phyloP scores from a whole-genome alignment of 352 stramenopile genomes.

The Pythium phragmiticola region DNA sequence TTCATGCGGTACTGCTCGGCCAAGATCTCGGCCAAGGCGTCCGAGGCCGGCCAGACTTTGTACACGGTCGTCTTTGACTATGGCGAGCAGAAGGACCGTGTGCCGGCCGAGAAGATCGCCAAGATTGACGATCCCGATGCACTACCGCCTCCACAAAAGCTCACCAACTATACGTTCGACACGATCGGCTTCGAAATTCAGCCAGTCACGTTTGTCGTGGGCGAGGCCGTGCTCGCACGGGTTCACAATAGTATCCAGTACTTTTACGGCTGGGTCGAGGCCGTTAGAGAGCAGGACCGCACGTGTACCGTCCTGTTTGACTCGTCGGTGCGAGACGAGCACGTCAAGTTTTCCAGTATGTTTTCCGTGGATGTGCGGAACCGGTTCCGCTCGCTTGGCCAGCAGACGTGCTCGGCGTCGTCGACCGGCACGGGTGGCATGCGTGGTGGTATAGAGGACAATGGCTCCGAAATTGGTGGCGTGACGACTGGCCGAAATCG shows the following conservation, averaged over 20 bases:
- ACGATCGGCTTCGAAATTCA: constrained; percentile 73
- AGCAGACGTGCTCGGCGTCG: constrained; percentile 36
- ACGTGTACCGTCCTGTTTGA: constrained; percentile 69
- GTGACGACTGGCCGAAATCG: not conserved
- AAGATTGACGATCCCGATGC: constrained; percentile 50
- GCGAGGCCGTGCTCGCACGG: constrained; percentile 61
- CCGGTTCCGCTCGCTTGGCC: constrained; percentile 40
- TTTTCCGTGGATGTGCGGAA: constrained; percentile 60
- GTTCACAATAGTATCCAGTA: constrained; percentile 58
- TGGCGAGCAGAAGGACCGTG: constrained; percentile 50
- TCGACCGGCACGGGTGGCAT: constrained; percentile 30
- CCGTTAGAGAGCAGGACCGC: constrained; percentile 53
- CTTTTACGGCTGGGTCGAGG: constrained; percentile 57
- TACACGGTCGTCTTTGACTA: constrained; percentile 77
- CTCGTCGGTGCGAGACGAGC: constrained; percentile 59
- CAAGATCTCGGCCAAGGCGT: constrained; percentile 22
- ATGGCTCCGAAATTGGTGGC: constrained; percentile 16
- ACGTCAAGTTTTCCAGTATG: constrained; percentile 64
- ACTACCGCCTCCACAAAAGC: constrained; percentile 53
- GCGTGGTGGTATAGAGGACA: constrained; percentile 24
- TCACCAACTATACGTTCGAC: constrained; percentile 80
- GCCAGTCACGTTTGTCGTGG: constrained; percentile 45
- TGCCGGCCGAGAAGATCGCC: constrained; percentile 53
- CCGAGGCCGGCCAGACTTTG: constrained; percentile 17
- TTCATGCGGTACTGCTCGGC: constrained; percentile 61